phyloP scores from a whole-genome alignment of 257 asterid species.

The Fraxinus excelsior region DNA sequence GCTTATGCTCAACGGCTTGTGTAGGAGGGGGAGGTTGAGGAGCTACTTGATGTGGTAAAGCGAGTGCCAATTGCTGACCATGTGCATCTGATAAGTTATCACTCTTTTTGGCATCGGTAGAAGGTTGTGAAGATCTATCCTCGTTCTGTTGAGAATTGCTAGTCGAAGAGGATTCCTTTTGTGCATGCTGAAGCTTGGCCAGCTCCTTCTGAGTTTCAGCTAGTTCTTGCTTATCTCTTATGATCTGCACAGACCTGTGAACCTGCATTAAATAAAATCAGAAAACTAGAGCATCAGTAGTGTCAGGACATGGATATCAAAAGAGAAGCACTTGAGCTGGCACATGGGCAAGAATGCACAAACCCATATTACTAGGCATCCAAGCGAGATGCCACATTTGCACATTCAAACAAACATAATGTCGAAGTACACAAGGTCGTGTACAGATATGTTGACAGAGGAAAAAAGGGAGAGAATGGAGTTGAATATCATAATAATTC shows the following conservation, averaged over 20 bases:
- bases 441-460: not conserved
- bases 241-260: constrained; percentile 88
- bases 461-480: not conserved
- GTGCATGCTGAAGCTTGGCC: constrained; percentile 85
- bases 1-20: constrained; percentile 59
- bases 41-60: constrained; percentile 78
- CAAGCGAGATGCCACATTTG: not conserved
- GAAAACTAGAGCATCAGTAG: constrained; percentile 1
- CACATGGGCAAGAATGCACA: constrained; percentile 10
- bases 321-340: not conserved
- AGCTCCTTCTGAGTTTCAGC: constrained; percentile 90
- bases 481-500: not conserved
- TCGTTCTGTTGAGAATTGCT: constrained; percentile 56
- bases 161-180: constrained; percentile 65
- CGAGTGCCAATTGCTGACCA: constrained; percentile 82
- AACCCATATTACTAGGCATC: not conserved
- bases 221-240: constrained; percentile 95
- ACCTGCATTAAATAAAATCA: constrained; percentile 50
- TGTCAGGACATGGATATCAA: not conserved
- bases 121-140: constrained; percentile 50
- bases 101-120: constrained; percentile 51
- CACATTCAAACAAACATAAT: not conserved
- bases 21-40: constrained; percentile 51
- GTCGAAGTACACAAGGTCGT: not conserved
- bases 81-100: constrained; percentile 53